phyloP scores from a whole-genome alignment of 306 rosid species.

The Quercus robur region DNA sequence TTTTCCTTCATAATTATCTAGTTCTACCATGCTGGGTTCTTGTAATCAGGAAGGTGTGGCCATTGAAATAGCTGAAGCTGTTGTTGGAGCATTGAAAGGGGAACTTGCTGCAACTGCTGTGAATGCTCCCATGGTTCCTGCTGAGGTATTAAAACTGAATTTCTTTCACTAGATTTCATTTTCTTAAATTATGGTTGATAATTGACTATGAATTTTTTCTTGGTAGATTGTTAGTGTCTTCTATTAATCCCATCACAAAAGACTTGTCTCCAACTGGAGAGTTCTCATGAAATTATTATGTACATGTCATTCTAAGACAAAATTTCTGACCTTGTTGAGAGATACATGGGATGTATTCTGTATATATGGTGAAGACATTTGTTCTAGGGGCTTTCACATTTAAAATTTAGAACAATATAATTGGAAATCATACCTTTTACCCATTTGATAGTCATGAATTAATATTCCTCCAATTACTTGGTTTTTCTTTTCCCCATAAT shows the following conservation, averaged over 20 bases:
- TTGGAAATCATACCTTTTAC: too few relatives aligned
- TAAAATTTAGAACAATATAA: neutral
- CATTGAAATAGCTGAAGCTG: conserved; percentile 97
- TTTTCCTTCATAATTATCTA: neutral
- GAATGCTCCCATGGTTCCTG: conserved; percentile 98
- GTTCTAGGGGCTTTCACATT: neutral
- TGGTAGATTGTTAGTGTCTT: neutral
- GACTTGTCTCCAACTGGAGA: too few relatives aligned
- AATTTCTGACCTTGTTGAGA: neutral
- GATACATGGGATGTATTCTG: neutral
- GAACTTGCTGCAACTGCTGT: conserved; percentile 99
- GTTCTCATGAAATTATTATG: neutral
- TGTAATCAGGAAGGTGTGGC: conserved; percentile 90
- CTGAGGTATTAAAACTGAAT: conserved; percentile 59
- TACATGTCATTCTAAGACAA: neutral
- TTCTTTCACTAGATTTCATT: neutral
- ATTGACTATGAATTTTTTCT: neutral
- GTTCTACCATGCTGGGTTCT: neutral
- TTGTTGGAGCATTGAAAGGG: conserved; percentile 87
- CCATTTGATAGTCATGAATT: neutral
- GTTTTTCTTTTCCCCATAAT: neutral
- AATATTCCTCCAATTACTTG: neutral
- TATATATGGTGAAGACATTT: neutral
- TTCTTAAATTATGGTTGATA: neutral
- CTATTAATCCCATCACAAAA: neutral